Conservation (phyloP, 2,329 filamentous ascomycete genomes). For the Penicillium crustosum region DNA sequence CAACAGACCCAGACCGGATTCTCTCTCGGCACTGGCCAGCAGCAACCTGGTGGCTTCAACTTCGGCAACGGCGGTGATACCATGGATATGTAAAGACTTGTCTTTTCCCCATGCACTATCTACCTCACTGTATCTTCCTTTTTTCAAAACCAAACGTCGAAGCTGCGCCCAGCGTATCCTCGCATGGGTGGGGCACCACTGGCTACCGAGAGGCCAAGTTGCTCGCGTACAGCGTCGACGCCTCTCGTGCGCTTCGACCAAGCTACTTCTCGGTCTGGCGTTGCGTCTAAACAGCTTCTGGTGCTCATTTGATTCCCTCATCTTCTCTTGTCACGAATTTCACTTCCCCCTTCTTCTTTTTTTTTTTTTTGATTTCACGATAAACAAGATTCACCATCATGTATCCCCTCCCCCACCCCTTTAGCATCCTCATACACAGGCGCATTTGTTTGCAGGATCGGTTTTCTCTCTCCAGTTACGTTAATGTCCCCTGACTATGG, state of each 20-base stretch:
- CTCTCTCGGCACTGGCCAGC: slow-evolving; percentile 64
- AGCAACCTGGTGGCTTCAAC: slow-evolving; percentile 80
- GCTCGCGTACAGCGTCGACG: slow-evolving; percentile 1
- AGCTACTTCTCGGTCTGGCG: slow-evolving; percentile 1
- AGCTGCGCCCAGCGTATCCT: slow-evolving; percentile 1
- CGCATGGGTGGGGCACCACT: not conserved
- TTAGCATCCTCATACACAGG: slow-evolving; percentile 45
- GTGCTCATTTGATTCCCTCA: slow-evolving; percentile 13
- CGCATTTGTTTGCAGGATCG: slow-evolving; percentile 38
- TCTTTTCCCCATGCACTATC: not conserved
- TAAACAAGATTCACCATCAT: slow-evolving; percentile 52
- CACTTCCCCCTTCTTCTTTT: slow-evolving; percentile 8
- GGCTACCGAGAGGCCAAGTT: not conserved
- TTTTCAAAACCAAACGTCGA: not conserved
- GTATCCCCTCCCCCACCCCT: slow-evolving; percentile 38
- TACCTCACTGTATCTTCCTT: slow-evolving; percentile 1
- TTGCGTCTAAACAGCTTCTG: slow-evolving; percentile 3
- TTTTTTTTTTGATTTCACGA: slow-evolving; percentile 38
- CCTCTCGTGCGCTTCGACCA: slow-evolving; percentile 1
- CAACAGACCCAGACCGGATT: slow-evolving; percentile 72
- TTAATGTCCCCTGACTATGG: slow-evolving; percentile 23
- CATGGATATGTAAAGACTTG: slow-evolving; percentile 67
- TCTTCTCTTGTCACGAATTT: slow-evolving; percentile 21
- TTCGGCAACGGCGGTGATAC: slow-evolving; percentile 75
- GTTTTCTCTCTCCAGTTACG: slow-evolving; percentile 26